Conservation (phyloP, 495 filamentous ascomycete species). For the Podospora tetraspora region DNA sequence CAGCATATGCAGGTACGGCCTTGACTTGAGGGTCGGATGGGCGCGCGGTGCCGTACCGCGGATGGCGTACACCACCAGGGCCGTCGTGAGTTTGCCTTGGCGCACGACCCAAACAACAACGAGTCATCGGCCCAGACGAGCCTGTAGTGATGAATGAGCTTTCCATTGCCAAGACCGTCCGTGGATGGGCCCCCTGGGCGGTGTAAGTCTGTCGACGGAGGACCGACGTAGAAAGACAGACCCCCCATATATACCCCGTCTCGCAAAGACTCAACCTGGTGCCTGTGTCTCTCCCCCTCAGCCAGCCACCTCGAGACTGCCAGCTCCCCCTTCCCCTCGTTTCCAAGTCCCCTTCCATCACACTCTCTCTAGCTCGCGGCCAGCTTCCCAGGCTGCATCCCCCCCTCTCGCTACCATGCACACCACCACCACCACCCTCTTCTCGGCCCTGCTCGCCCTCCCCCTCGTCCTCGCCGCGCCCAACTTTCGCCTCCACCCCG, state of each 20-base stretch:
- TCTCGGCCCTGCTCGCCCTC: not conserved
- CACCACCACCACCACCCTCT: not conserved
- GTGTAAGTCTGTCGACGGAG: not conserved
- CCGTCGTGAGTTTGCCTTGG: not conserved
- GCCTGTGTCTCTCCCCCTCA: not conserved
- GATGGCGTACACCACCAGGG: not conserved
- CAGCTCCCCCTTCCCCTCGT: not conserved
- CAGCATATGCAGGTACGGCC: not conserved
- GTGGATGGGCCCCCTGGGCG: too few relatives aligned
- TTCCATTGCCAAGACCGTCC: too few relatives aligned
- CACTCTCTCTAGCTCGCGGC: not conserved
- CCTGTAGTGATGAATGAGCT: not conserved
- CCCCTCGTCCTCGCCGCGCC: not conserved
- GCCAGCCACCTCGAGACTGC: not conserved
- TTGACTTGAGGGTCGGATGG: not conserved
- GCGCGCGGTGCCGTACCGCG: too few relatives aligned
- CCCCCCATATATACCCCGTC: slow-evolving; percentile 3
- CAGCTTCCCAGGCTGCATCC: not conserved
- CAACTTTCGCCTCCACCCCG: not conserved
- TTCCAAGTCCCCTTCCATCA: not conserved
- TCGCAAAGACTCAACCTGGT: not conserved
- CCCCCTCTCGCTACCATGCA: not conserved
- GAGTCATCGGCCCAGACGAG: not conserved
- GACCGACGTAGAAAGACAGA: too few relatives aligned
- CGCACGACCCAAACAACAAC: not conserved